These are phyloP conservation scores for Phanerochaete sordida DNA, from an alignment of 768 basidiomycete genomes.

Conservation along the genomic window DNA sequence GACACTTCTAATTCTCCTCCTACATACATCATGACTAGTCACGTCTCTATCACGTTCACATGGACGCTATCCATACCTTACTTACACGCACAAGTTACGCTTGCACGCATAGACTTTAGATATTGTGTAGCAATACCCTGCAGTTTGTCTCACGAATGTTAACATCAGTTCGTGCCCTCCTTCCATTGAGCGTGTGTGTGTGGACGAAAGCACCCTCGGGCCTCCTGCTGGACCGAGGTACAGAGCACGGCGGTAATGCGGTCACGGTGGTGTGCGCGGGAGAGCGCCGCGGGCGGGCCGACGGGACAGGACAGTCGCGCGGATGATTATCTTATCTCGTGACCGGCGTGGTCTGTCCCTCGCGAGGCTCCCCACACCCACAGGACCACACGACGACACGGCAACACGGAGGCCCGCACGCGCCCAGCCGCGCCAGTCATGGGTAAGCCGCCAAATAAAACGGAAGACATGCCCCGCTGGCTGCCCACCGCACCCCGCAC, in stretches of 20 bases:
- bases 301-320: background rate
- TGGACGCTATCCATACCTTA: background rate
- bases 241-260: too few species aligned
- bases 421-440: background rate
- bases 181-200: too few species aligned
- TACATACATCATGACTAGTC: conserved; percentile 1
- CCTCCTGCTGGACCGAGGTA: too few species aligned
- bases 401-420: background rate
- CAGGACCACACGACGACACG: background rate
- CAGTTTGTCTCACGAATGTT: background rate
- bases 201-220: too few species aligned
- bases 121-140: conserved; percentile 5
- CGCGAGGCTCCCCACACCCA: background rate
- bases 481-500: background rate
- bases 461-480: background rate
- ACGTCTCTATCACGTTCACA: background rate
- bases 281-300: too few species aligned
- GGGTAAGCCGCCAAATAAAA: background rate
- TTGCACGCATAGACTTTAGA: background rate
- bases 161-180: too few species aligned
- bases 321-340: background rate
- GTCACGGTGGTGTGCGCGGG: too few species aligned
- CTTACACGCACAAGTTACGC: background rate
- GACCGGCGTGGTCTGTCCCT: background rate
- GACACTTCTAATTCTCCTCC: background rate